Conservation (phyloP, 805 yeast species). For the Suhomyces sp. region DNA sequence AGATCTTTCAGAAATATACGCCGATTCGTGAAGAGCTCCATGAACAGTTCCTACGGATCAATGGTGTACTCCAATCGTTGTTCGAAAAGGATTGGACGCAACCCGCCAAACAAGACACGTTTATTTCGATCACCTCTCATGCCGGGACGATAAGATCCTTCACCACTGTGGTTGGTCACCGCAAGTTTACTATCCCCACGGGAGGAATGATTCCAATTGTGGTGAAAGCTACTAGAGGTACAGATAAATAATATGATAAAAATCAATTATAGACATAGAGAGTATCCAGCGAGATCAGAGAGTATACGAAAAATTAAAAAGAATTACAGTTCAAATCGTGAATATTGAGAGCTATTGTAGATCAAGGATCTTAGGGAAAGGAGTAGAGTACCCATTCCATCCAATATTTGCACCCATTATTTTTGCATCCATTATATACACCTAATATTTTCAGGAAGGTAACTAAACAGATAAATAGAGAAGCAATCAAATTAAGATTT, state of each 20-base stretch:
- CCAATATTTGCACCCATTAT: not conserved
- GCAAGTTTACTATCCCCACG: conserved; percentile 28
- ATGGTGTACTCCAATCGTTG: conserved; percentile 20
- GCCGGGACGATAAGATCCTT: conserved; percentile 29
- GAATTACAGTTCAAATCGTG: no score
- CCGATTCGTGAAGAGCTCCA: conserved; percentile 15
- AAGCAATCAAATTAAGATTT: no score
- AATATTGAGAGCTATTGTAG: no score
- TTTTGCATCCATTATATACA: no score
- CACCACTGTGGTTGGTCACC: conserved; percentile 27
- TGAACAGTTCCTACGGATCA: conserved; percentile 21
- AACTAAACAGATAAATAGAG: no score
- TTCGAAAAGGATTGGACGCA: conserved; percentile 15
- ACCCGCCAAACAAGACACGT: conserved; percentile 9
- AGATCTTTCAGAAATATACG: conserved; percentile 10
- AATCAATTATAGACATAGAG: no score
- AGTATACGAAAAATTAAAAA: no score
- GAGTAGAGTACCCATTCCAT: not conserved
- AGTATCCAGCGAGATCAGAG: no score
- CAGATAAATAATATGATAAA: not conserved
- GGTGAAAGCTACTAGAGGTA: conserved; percentile 20
- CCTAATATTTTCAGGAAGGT: no score
- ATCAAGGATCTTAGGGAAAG: no score
- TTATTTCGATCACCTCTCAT: conserved; percentile 25
- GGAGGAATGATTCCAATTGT: conserved; percentile 31